These are phyloP conservation scores for Halophytophthora polymorphica DNA, from an alignment of 352 stramenopile genomes.

Conservation along the genomic window DNA sequence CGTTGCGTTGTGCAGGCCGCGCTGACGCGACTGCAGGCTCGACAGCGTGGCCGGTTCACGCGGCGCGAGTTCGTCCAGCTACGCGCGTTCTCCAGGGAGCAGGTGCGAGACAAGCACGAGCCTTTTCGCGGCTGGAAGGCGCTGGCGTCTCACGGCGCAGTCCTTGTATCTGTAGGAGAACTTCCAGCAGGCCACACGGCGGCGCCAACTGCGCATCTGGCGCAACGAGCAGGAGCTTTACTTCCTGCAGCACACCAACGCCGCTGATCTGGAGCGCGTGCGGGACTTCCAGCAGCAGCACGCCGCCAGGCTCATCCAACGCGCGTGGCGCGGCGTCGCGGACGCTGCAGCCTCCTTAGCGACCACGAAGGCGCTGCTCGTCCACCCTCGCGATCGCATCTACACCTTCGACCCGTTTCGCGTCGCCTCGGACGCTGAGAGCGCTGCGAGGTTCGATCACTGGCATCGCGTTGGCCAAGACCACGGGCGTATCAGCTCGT, in stretches of 20 bases:
- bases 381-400: constrained; percentile 19
- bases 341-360: not conserved
- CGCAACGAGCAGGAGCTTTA: constrained; percentile 63
- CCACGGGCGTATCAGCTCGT: not conserved
- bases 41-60: constrained; percentile 55
- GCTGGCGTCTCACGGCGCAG: constrained; percentile 6
- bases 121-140: constrained; percentile 43
- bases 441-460: constrained; percentile 1
- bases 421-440: constrained; percentile 3
- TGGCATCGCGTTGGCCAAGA: constrained; percentile 8
- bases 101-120: constrained; percentile 29
- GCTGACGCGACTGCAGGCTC: constrained; percentile 54
- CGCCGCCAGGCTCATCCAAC: constrained; percentile 40
- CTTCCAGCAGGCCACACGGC: constrained; percentile 40
- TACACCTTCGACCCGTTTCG: constrained; percentile 36
- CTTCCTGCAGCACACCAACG: constrained; percentile 59
- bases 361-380: not conserved
- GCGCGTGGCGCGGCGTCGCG: constrained; percentile 29
- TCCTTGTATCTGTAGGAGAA: constrained; percentile 25
- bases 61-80: constrained; percentile 48
- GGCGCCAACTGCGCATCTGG: constrained; percentile 50
- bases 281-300: constrained; percentile 41
- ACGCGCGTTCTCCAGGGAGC: constrained; percentile 48
- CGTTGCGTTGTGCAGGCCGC: constrained; percentile 24
- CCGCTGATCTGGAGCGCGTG: constrained; percentile 42